Base-by-base conservation (phyloP, 805 yeast species). In the Metschnikowia lunata region DNA sequence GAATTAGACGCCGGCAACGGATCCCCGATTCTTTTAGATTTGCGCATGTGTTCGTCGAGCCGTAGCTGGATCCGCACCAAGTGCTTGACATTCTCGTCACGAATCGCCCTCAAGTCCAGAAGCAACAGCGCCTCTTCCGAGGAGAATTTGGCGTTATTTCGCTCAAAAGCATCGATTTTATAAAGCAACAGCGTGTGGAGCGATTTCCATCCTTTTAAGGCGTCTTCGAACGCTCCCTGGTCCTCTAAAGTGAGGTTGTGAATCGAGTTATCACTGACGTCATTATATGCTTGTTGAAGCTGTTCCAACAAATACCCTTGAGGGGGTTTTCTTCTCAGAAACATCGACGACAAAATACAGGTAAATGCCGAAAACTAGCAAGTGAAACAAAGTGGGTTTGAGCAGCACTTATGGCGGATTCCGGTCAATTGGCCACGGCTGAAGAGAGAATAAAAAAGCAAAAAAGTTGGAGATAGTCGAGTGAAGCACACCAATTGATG, bases 161-260 rank as follows among this genome's bases (percentile, higher is more conserved):
- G 76, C 64, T 56, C 83, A 74, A 52, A 84, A 52, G 42, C 60
- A 47, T 82, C 86, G 35, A 83, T 62, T 52, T 78, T 78, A 57
- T 69, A 77, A 38, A 79, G 69, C 2, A 82, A 70, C 38, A 77
- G 74, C 1, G 85, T 79, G 49, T 82, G 87, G n/a, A 85, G 62
- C 2, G 80, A 69, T 51, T 80, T 83, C 90, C 91, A 84, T 2
- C 90, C 90, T 47, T 75, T 78, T 15, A 83, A 62, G 2, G 89
- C 85, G 13, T 75, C 78, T 39, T 71, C 75, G 36, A 71, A 60
- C 15, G 75, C 71, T 30, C 72, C 68, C 14, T 69, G 66, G 46
- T 83, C 83, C 54, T 85, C 89, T 14, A 80, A 58, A 4, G 79
- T 70, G 39, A 81, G 57, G 60, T 82, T 79, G 48, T 72, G 68